Evolutionary conservation across 163 green algal species (phyloP).

Genomic region (Prototheca cutis): DNA sequence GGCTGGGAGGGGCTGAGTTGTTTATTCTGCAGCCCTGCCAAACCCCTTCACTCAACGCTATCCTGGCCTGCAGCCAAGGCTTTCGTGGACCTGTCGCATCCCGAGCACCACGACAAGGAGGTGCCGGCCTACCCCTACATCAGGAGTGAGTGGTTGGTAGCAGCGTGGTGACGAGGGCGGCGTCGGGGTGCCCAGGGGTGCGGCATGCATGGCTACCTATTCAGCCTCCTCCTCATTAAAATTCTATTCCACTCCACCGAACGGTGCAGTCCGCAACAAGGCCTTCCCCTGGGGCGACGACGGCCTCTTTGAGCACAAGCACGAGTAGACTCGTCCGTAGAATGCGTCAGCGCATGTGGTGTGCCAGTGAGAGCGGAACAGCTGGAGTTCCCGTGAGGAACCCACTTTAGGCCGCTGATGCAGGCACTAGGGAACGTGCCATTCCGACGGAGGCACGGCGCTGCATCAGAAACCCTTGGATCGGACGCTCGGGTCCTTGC

Average conservation of each 20-base stretch:
- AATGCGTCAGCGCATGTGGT: too few relatives aligned
- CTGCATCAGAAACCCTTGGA: too few relatives aligned
- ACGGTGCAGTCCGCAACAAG: constrained; percentile 10
- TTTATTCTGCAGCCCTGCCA: background rate
- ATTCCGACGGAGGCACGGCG: too few relatives aligned
- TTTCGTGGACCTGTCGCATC: constrained; percentile 1
- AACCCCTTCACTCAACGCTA: background rate
- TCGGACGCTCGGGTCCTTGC: too few relatives aligned
- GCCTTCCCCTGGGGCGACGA: constrained; percentile 9
- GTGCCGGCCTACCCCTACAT: constrained; percentile 6
- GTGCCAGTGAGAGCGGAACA: too few relatives aligned
- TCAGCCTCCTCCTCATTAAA: background rate
- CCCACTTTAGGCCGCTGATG: too few relatives aligned
- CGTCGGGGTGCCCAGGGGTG: background rate
- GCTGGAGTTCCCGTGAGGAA: too few relatives aligned
- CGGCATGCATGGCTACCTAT: background rate
- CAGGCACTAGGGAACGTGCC: too few relatives aligned
- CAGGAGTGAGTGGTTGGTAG: constrained; percentile 3
- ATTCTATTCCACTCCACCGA: background rate
- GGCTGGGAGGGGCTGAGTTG: too few relatives aligned
- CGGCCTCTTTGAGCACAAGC: constrained; percentile 3
- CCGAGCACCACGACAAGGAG: background rate
- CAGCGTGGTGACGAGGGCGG: background rate
- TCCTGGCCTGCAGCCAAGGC: constrained; percentile 5
- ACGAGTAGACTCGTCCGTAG: too few relatives aligned